Conservation (phyloP, 768 basidiomycete species). For the Daedaleopsis sinensis region DNA sequence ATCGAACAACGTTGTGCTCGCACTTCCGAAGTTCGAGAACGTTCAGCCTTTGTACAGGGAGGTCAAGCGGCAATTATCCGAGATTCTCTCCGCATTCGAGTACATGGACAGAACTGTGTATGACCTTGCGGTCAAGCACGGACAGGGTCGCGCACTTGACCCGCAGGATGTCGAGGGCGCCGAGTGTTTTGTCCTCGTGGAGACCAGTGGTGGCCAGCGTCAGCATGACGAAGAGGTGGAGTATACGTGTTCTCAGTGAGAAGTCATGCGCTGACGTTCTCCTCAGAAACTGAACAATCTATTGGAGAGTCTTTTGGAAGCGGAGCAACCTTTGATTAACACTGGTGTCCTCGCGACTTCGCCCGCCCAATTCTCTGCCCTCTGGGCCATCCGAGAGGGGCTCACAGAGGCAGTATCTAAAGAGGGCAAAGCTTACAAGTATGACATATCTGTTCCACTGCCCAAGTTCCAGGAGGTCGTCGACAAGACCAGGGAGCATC, state of each 20-base stretch:
- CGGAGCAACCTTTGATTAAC: slow-evolving; percentile 75
- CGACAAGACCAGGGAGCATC: slow-evolving; percentile 72
- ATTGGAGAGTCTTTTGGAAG: slow-evolving; percentile 75
- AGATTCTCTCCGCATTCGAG: slow-evolving; percentile 97
- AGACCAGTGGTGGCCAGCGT: slow-evolving; percentile 90
- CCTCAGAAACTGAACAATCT: slow-evolving; percentile 81
- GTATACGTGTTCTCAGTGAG: background rate
- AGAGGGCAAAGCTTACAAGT: slow-evolving; percentile 95
- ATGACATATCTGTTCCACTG: slow-evolving; percentile 90
- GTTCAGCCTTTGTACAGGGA: slow-evolving; percentile 84
- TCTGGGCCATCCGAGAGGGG: slow-evolving; percentile 93
- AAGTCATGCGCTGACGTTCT: background rate
- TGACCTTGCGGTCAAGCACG: slow-evolving; percentile 81
- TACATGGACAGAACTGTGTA: slow-evolving; percentile 90
- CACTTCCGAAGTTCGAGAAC: slow-evolving; percentile 83
- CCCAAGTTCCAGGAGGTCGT: slow-evolving; percentile 87
- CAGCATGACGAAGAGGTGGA: slow-evolving; percentile 92
- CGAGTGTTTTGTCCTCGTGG: slow-evolving; percentile 88
- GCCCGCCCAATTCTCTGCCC: slow-evolving; percentile 81
- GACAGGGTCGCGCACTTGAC: slow-evolving; percentile 75
- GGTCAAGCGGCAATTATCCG: slow-evolving; percentile 82
- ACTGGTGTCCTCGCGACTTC: slow-evolving; percentile 93
- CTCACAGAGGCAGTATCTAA: slow-evolving; percentile 92
- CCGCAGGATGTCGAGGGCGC: slow-evolving; percentile 77
- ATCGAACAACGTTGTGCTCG: slow-evolving; percentile 90